These are phyloP conservation scores for Pestalotiopsis sp. DNA, from an alignment of 2,329 filamentous ascomycete species.

Conservation along the genomic window DNA sequence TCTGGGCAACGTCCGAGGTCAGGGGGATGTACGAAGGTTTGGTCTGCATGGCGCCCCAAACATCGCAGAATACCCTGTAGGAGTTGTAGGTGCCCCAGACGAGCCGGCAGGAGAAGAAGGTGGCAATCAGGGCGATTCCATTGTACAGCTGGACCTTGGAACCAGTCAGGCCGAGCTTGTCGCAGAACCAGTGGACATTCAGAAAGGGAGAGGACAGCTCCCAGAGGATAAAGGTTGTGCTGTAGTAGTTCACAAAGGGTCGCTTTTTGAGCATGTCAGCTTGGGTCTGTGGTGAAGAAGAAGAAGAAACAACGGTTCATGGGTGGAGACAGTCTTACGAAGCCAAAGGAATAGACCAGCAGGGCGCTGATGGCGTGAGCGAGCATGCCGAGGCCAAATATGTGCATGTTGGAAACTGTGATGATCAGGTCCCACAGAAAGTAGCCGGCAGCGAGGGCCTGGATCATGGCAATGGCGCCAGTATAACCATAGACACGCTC, in stretches of 20 bases:
- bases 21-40: conserved; percentile 35
- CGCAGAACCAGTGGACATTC: conserved; percentile 91
- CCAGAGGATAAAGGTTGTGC: conserved; percentile 80
- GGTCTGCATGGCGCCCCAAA: conserved; percentile 61
- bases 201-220: conserved; percentile 84
- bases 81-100: conserved; percentile 79
- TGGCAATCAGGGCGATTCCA: conserved; percentile 70
- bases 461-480: conserved; percentile 70
- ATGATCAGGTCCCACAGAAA: conserved; percentile 82
- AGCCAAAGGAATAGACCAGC: conserved; percentile 75
- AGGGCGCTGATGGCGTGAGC: conserved; percentile 78
- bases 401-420: conserved; percentile 66
- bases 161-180: conserved; percentile 82
- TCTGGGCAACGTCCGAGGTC: conserved; percentile 33
- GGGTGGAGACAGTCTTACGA: conserved; percentile 58
- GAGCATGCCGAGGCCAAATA: conserved; percentile 77
- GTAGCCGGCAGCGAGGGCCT: conserved; percentile 78
- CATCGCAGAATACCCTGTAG: conserved; percentile 69
- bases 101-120: conserved; percentile 77
- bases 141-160: conserved; percentile 76
- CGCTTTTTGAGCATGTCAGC: conserved; percentile 51
- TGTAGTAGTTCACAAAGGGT: conserved; percentile 85
- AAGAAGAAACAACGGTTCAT: not conserved
- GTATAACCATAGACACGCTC: conserved; percentile 80
- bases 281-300: not conserved